Evolutionary conservation across 1,284 basidiomycete genomes (phyloP).

Genomic region (Megacollybia platyphylla): DNA sequence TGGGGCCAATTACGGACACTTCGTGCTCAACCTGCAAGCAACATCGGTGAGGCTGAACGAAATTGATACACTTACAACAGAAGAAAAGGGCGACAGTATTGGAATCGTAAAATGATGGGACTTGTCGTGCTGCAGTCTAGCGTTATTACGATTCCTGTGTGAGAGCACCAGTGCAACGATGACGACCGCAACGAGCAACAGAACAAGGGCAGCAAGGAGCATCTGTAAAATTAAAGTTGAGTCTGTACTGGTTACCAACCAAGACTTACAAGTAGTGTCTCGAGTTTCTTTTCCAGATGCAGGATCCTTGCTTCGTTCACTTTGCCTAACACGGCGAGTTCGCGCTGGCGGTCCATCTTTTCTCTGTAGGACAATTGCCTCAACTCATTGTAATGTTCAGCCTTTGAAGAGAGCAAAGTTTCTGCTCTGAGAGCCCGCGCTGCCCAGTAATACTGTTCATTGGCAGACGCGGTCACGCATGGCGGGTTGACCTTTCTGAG

Average conservation of each 20-base stretch:
- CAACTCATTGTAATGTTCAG: slow-evolving; percentile 34
- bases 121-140: slow-evolving; percentile 14
- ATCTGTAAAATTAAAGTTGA: slow-evolving; percentile 19
- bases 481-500: background rate
- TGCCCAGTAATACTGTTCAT: slow-evolving; percentile 47
- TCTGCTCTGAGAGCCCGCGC: slow-evolving; percentile 49
- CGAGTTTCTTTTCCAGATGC: slow-evolving; percentile 23
- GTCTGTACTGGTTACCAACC: background rate
- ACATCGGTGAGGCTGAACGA: background rate
- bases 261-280: slow-evolving; percentile 30
- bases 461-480: background rate
- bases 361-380: slow-evolving; percentile 22
- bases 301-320: slow-evolving; percentile 30
- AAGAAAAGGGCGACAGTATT: slow-evolving; percentile 54
- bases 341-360: slow-evolving; percentile 35
- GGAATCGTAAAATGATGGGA: slow-evolving; percentile 56
- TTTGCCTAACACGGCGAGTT: slow-evolving; percentile 21
- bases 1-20: slow-evolving; percentile 38
- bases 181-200: slow-evolving; percentile 25
- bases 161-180: slow-evolving; percentile 29
- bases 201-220: slow-evolving; percentile 23
- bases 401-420: slow-evolving; percentile 32
- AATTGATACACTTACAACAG: slow-evolving; percentile 32
- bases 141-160: slow-evolving; percentile 15
- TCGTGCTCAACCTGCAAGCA: slow-evolving; percentile 44